A percentile compares a stretch with the other conserved stretches of the same genome.
phyloP scores from a whole-genome alignment of 768 basidiomycete species.

The Exidia glandulosa region DNA sequence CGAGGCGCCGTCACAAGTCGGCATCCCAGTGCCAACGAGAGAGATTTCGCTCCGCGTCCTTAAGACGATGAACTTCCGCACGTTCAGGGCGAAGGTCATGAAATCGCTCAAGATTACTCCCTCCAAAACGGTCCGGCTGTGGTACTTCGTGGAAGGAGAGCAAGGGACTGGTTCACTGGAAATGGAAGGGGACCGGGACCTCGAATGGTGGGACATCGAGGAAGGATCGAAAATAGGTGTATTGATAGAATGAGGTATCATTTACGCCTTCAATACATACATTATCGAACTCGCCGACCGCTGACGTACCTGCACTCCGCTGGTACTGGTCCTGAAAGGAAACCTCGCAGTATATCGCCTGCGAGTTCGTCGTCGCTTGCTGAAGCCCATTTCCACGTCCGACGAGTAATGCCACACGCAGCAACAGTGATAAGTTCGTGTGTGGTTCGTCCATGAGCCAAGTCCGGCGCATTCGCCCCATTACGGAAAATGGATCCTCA shows the following conservation, averaged over 20 bases:
- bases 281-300: not conserved
- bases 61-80: conserved; percentile 54
- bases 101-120: conserved; percentile 30
- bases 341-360: no score
- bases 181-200: conserved; percentile 37
- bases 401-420: no score
- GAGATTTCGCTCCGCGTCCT: conserved; percentile 38
- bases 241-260: not conserved
- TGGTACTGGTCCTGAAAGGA: no score
- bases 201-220: conserved; percentile 68
- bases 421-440: no score
- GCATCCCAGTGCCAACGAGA: not conserved
- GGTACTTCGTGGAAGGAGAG: conserved; percentile 41
- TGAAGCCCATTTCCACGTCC: no score
- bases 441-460: no score
- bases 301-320: no score
- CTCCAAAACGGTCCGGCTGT: conserved; percentile 32
- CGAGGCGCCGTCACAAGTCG: conserved; percentile 12
- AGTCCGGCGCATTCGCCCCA: no score
- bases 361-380: no score
- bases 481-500: no score
- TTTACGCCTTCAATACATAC: not conserved
- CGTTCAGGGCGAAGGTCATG: conserved; percentile 52
- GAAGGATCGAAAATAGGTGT: conserved; percentile 29
- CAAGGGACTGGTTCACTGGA: conserved; percentile 14